Evolutionary conservation across 108 stramenopile species (phyloP).

Genomic region (Nannochloropsis oceanica): DNA sequence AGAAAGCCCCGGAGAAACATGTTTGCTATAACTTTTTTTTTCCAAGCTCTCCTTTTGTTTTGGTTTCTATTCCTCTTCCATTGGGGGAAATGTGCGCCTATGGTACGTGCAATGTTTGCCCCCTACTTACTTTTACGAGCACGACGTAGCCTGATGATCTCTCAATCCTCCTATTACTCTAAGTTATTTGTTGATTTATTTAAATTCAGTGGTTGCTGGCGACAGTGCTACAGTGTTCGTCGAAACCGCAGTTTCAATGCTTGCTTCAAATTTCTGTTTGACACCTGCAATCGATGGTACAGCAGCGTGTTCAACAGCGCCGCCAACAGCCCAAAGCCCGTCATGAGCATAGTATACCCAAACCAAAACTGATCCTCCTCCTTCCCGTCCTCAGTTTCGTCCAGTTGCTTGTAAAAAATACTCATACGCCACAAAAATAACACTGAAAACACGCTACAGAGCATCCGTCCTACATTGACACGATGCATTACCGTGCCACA

Average conservation of each 20-base stretch:
- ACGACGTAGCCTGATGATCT: too few relatives aligned
- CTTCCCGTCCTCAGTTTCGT: not conserved
- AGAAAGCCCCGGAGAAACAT: too few relatives aligned
- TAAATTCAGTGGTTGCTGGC: too few relatives aligned
- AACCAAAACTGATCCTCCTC: not conserved
- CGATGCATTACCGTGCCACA: not conserved
- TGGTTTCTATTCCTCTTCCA: too few relatives aligned
- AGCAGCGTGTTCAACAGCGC: not conserved
- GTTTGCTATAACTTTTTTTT: too few relatives aligned
- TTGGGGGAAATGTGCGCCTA: too few relatives aligned
- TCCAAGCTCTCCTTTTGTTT: too few relatives aligned
- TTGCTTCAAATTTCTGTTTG: not conserved
- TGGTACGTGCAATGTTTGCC: too few relatives aligned
- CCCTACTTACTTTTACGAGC: too few relatives aligned
- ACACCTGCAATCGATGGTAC: not conserved
- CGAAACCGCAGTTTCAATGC: not conserved
- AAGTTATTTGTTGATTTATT: too few relatives aligned
- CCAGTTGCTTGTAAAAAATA: not conserved
- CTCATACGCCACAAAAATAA: not conserved
- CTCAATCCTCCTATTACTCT: too few relatives aligned
- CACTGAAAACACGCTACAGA: not conserved
- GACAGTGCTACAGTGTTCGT: not conserved
- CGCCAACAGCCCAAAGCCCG: not conserved
- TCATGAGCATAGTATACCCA: not conserved
- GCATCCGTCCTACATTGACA: not conserved